A percentile compares a stretch with the other conserved stretches of the same genome.
Conservation (phyloP, 2,329 filamentous ascomycete species). For the Mollisia scopiformis region DNA sequence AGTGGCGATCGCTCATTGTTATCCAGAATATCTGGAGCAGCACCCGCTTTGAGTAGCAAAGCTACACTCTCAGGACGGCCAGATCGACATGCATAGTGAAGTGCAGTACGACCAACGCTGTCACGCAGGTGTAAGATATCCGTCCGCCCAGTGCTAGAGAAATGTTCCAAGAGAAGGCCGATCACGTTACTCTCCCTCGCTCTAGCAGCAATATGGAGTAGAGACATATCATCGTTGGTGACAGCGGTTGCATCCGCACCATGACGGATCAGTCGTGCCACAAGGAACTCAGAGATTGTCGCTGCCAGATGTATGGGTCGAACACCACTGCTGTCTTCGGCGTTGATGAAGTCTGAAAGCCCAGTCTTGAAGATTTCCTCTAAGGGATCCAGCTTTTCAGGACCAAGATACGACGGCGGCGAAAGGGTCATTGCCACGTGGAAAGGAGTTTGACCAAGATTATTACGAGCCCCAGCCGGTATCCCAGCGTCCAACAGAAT, state of each 20-base stretch:
- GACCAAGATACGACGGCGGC: neutral
- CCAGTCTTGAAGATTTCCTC: constrained; percentile 5
- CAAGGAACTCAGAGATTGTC: constrained; percentile 10
- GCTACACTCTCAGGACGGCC: constrained; percentile 21
- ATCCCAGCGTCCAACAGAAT: constrained; percentile 3
- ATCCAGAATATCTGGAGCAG: constrained; percentile 15
- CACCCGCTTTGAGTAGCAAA: constrained; percentile 18
- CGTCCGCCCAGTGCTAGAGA: neutral
- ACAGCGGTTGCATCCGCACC: constrained; percentile 39
- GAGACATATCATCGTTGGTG: constrained; percentile 40
- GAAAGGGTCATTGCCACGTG: constrained; percentile 1
- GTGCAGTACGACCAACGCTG: constrained; percentile 15
- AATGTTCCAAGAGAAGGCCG: constrained; percentile 13
- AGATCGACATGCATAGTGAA: constrained; percentile 26
- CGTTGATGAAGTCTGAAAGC: constrained; percentile 11
- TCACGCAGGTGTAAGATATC: constrained; percentile 11
- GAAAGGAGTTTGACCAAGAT: constrained; percentile 11
- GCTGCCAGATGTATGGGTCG: constrained; percentile 21
- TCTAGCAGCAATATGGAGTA: constrained; percentile 45
- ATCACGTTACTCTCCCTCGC: constrained; percentile 39
- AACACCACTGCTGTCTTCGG: constrained; percentile 28
- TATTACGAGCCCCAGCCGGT: constrained; percentile 8
- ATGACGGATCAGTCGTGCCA: constrained; percentile 25
- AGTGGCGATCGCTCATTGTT: constrained; percentile 18
- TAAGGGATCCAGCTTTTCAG: neutral